These are phyloP conservation scores for Talaromyces verruculosus DNA, from an alignment of 2,329 filamentous ascomycete species.

Conservation along the genomic window DNA sequence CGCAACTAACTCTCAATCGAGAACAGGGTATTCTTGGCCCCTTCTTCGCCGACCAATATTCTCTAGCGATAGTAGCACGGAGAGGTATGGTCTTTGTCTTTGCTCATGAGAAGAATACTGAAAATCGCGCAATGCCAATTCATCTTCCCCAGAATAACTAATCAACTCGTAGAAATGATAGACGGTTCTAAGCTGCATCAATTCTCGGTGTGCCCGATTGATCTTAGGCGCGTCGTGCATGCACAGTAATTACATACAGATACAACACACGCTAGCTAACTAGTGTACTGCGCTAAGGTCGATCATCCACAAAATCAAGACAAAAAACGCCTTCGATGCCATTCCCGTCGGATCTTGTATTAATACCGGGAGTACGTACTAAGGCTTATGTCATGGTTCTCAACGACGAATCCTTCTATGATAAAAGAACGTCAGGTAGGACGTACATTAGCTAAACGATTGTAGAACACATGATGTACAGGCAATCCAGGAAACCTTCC, in stretches of 20 bases:
- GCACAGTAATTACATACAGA: neutral
- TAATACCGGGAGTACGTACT: neutral
- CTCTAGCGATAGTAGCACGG: neutral
- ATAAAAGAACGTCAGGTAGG: neutral
- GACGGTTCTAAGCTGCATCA: neutral
- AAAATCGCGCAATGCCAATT: neutral
- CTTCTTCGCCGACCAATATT: neutral
- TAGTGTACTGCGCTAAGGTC: neutral
- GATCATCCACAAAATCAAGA: conserved; percentile 11
- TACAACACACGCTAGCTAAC: neutral
- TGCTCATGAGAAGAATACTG: neutral
- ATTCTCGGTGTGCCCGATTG: neutral
- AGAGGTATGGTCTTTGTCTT: neutral
- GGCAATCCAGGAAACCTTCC: conserved; percentile 5
- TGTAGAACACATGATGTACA: neutral
- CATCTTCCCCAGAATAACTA: neutral
- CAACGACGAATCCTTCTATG: neutral
- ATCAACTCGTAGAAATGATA: neutral
- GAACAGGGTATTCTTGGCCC: neutral
- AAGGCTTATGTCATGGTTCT: neutral
- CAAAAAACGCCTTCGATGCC: conserved; percentile 12
- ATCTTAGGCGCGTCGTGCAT: neutral
- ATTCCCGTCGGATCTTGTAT: conserved; percentile 1
- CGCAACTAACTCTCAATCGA: neutral
- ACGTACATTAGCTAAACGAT: neutral